phyloP scores from a whole-genome alignment of 176 grass and related monocot species.

The Chrysopogon serrulatus region DNA sequence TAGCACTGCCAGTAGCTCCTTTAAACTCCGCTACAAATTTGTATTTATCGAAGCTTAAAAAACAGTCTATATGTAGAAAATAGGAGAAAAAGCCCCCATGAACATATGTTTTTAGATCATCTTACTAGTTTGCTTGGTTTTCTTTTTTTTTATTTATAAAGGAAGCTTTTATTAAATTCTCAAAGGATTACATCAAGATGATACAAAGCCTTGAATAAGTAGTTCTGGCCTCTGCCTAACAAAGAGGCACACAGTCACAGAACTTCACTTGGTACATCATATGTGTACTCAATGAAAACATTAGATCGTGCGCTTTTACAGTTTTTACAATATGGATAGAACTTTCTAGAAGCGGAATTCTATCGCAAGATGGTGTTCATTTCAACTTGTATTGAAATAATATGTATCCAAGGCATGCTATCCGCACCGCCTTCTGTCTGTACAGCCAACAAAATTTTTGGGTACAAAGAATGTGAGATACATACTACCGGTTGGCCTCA shows the following conservation, averaged over 20 bases:
- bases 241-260: too few relatives aligned
- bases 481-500: conserved; percentile 22
- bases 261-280: too few relatives aligned
- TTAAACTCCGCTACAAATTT: too few relatives aligned
- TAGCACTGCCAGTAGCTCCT: too few relatives aligned
- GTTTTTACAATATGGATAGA: neutral
- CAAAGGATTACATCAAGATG: too few relatives aligned
- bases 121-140: neutral
- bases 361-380: conserved; percentile 8
- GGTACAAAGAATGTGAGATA: conserved; percentile 27
- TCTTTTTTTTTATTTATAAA: too few relatives aligned
- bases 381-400: conserved; percentile 47
- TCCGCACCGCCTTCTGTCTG: conserved; percentile 18
- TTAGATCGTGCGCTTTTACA: neutral
- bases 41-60: neutral
- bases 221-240: too few relatives aligned
- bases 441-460: conserved; percentile 34
- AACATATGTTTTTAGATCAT: neutral
- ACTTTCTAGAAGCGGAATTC: neutral
- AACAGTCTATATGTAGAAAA: neutral
- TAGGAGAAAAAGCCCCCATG: neutral
- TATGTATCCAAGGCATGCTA: conserved; percentile 31
- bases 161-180: too few relatives aligned
- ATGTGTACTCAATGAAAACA: neutral
- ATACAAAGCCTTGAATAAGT: too few relatives aligned